Base-by-base conservation (phyloP, 345 rosid species). In the Heritiera littoralis region DNA sequence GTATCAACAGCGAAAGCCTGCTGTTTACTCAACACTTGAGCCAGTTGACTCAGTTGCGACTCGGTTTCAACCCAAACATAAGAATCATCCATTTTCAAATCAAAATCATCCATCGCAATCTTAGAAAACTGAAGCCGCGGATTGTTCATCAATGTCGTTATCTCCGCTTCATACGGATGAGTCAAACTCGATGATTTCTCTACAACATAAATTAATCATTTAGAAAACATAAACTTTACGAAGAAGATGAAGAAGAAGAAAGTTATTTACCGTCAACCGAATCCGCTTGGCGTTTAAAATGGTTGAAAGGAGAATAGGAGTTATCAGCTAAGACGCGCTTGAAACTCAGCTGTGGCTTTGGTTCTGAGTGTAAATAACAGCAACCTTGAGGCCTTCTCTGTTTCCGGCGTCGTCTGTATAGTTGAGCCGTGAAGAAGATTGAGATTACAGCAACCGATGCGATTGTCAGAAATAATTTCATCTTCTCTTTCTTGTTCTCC, bases 261-360 rank as follows among this genome's bases (percentile, higher is more conserved):
- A 10, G 56, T 23, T 72, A 14, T 13, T 64, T 66, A 86, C 90
- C 88, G 12, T 72, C 63, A 32, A 2, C 5, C 38, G 73, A 77
- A 28, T 52, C 79, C 17, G 35, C 10, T 41, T 66, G 63, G 78
- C 67, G 79, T 71, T 87, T 88, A 71, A 89, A 83, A 84, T 92
- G 98, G 83, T 88, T 93, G 87, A 92, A 95, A 15, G 81, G 88
- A 82, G 93, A 88, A 70, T 86, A 93, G n/a, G 95, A 91, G 80
- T 95, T 95, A 78, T 95, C 98, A 0, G 98, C 93, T 72, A 92
- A 85, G 79, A 92, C 87, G 28, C 94, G 91, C 86, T 91, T 92
- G 88, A 93, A 95, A 23, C 80, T 45, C 60, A 80, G 72, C 85
- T 95, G 98, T 0, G 95, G 95, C 85, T 91, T 93, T 18, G 63